phyloP scores from a whole-genome alignment of 495 filamentous ascomycete genomes.

The Aspergillus mulundensis region DNA sequence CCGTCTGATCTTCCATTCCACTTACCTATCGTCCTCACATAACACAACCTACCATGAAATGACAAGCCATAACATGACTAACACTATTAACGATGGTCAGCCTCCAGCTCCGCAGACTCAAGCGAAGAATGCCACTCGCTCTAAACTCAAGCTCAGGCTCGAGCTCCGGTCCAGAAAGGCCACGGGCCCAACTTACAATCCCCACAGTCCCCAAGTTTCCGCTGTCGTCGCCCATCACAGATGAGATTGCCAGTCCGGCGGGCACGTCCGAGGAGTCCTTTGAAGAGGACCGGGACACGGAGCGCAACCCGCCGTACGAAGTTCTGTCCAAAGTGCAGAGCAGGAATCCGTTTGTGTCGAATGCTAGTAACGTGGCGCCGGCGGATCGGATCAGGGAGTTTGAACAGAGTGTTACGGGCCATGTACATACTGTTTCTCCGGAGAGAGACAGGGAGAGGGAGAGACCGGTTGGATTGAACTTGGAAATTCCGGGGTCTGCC shows the following conservation, averaged over 20 bases:
- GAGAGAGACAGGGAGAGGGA: slow-evolving; percentile 16
- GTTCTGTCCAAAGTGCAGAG: slow-evolving; percentile 27
- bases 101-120: slow-evolving; percentile 5
- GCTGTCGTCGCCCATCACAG: slow-evolving; percentile 43
- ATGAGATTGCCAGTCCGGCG: slow-evolving; percentile 38
- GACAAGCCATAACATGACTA: background rate
- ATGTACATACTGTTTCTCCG: background rate
- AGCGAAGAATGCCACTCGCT: background rate
- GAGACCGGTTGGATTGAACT: slow-evolving; percentile 55
- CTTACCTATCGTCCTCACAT: background rate
- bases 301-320: slow-evolving; percentile 28
- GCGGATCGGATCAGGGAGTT: background rate
- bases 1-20: background rate
- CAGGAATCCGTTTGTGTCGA: slow-evolving; percentile 21
- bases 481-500: slow-evolving; percentile 40
- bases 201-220: slow-evolving; percentile 36
- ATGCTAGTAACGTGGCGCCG: slow-evolving; percentile 2
- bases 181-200: slow-evolving; percentile 27
- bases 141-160: too few species aligned
- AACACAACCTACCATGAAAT: background rate
- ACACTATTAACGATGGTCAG: background rate
- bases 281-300: slow-evolving; percentile 30
- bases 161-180: slow-evolving; percentile 8
- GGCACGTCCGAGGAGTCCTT: slow-evolving; percentile 24
- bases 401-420: background rate